phyloP scores from a whole-genome alignment of 2,329 filamentous ascomycete genomes.

The Ophiostoma novo-ulmi region DNA sequence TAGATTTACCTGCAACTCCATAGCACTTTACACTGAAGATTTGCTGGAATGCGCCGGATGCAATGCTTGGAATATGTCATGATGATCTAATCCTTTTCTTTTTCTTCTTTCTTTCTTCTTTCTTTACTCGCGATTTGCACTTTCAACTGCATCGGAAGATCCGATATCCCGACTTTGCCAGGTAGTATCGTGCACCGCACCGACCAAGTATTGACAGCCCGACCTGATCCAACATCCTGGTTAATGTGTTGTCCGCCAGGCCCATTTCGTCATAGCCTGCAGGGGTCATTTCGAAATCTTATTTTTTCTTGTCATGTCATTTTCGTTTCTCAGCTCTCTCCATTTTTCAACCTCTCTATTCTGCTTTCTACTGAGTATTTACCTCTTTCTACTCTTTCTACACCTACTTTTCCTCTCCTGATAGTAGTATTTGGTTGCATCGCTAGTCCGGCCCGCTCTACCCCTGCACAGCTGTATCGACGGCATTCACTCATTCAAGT shows the following conservation, averaged over 20 bases:
- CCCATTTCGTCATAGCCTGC: slow-evolving; percentile 24
- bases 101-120: neutral
- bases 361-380: neutral
- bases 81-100: neutral
- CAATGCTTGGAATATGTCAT: neutral
- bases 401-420: neutral
- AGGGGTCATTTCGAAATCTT: neutral
- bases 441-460: slow-evolving; percentile 14
- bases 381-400: neutral
- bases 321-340: neutral
- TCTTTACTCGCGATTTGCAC: no score
- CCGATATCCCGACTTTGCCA: no score
- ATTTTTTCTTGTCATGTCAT: neutral
- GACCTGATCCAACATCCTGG: neutral
- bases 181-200: no score
- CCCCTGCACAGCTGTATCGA: slow-evolving; percentile 7
- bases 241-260: slow-evolving; percentile 9
- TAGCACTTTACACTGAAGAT: neutral
- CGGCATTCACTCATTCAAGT: neutral
- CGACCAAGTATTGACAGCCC: neutral
- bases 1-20: neutral
- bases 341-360: neutral
- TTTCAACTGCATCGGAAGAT: no score
- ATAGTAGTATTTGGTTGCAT: neutral
- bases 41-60: neutral